Evolutionary conservation across 352 stramenopile genomes (phyloP), one percentile per base, ranked within the genome.

Genomic region (Pythium scleroteichum): DNA sequence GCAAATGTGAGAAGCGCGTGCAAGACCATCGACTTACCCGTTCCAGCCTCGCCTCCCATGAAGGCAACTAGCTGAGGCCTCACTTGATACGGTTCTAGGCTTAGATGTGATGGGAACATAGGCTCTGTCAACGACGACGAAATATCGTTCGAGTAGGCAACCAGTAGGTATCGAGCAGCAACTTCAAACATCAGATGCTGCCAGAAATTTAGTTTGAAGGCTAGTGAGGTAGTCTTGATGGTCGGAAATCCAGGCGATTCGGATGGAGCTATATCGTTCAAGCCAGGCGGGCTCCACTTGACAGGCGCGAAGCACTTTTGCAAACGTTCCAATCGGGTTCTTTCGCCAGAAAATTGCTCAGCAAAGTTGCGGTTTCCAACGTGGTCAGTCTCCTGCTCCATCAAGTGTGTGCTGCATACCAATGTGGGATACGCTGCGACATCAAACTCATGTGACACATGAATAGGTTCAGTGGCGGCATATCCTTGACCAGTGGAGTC

Each of bases 111-210:
- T 27, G 53, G 29, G 5, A 22, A 16, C 2, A 35, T 35, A 10
- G 29, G 29, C 10, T 70, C 42, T 12, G 17, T 39, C 7, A 23
- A 10, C 0, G 19, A 33, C 4, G 32, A 14, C 1, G 26, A 35
- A 24, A 66, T 58, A 29, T 75, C 67, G 4, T 5, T 29, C 0
- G 45, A 53, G 20, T 69, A 72, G 0, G 42, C 46, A 6, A 56
- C 64, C 0, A 78, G 23, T 3, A 77, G 23, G 20, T 74, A 66
- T 4, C 66, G 50, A 2, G 69, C 62, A 8, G 40, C 4, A 12
- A 53, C 24, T 29, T 74, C 70, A 13, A 77, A 72, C 0, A 62
- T 54, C 0, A 58, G 40, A 17, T 77, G 66, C n/a, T 77, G 62
- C 62, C 59, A 73, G 19, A 76, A 67, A 19, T 76, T 76, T 0